Conservation (phyloP, 2,329 filamentous ascomycete species). For the Trichothecium sympodiale region DNA sequence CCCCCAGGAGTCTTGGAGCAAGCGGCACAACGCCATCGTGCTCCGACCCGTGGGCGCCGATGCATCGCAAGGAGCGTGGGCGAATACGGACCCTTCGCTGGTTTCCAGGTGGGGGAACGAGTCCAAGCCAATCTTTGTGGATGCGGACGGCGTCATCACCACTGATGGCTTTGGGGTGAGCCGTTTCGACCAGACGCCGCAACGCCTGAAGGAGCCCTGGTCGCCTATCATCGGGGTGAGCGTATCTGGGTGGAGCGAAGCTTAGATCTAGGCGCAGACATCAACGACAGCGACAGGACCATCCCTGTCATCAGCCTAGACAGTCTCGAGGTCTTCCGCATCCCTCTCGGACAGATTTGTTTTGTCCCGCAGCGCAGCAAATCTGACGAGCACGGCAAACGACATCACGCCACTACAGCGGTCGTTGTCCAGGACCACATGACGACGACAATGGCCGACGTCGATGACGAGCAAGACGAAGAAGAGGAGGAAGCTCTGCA, state of each 20-base stretch:
- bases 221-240: constrained; percentile 3
- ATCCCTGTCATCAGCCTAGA: constrained; percentile 4
- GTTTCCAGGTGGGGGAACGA: background rate
- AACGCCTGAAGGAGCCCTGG: background rate
- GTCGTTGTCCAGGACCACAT: background rate
- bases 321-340: constrained; percentile 1
- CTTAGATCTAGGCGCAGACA: background rate
- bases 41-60: constrained; percentile 1
- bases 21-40: constrained; percentile 1
- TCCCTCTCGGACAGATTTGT: constrained; percentile 1
- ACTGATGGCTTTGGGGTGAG: background rate
- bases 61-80: background rate
- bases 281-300: background rate
- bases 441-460: background rate
- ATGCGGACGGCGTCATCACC: constrained; percentile 3
- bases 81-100: constrained; percentile 1
- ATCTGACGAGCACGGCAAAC: background rate
- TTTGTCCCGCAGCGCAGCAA: constrained; percentile 1
- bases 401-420: background rate
- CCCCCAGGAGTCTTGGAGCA: constrained; percentile 2
- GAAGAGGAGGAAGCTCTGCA: background rate
- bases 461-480: background rate
- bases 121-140: background rate
- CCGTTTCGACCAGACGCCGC: background rate
- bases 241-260: constrained; percentile 2